Evolutionary conservation across 2,329 filamentous ascomycete genomes (phyloP), one percentile per base, ranked within the genome.

Genomic region (Magnaporthiopsis poae): DNA sequence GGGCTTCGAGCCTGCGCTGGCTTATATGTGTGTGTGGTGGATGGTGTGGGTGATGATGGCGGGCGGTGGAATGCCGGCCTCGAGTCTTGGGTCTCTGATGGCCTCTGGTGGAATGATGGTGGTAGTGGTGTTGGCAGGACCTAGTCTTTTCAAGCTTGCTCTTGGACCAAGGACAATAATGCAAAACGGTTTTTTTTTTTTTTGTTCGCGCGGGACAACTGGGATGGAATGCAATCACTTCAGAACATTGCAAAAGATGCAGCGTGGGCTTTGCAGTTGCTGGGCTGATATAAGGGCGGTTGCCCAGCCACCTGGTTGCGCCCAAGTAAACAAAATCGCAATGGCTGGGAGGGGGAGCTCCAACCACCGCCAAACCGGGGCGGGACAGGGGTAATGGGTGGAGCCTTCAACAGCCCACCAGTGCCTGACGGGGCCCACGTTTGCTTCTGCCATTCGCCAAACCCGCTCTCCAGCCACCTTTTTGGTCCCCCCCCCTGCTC

Each of bases 281-380:
- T 11, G 61, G 66, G 67, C 72, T 72, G 79, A 79, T 79, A 79
- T 76, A 69, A 71, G 69, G 69, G 68, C 72, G 73, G 80, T 81
- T 82, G 80, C 79, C 80, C 80, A 77, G 80, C 80, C 80, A 82
- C 78, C 76, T 67, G 68, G 67, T 73, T 77, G 76, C 68, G 62
- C 67, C 46, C 66, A 67, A 73, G 75, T 77, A 75, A 77, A 77
- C 74, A 77, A 75, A 75, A 73, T 68, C 65, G 70, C 71, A 74
- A 56, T 33, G 65, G 65, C 65, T 66, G 65, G 65, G 46, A 56
- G 46, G 46, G 46, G 46, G 35, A 56, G 46, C 46, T 56, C 46
- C 46, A 56, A 56, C 46, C 46, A 39, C 65, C 52, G 73, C 64
- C 8, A 36, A 61, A 66, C 67, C 64, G 63, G 62, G 65, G 62